Evolutionary conservation across 1,284 basidiomycete genomes (phyloP).

Genomic region (Exobasidium cylindrosporum): DNA sequence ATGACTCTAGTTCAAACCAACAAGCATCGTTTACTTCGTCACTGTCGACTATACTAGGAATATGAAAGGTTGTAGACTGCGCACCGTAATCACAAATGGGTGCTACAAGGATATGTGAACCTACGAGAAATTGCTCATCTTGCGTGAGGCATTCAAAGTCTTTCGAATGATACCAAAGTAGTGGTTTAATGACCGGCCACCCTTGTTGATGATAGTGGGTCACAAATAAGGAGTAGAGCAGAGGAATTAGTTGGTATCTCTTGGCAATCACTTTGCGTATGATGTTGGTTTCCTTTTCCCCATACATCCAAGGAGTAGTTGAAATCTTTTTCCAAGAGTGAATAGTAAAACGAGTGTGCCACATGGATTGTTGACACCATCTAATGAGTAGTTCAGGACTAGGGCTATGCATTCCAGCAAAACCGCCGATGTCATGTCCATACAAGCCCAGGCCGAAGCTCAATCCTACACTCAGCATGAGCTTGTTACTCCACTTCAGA

Average conservation of each 20-base stretch:
- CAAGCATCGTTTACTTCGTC: slow-evolving; percentile 11
- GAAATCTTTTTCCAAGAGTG: slow-evolving; percentile 30
- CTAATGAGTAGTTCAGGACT: slow-evolving; percentile 24
- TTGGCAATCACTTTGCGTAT: slow-evolving; percentile 15
- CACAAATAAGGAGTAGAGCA: slow-evolving; percentile 28
- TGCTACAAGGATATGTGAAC: slow-evolving; percentile 26
- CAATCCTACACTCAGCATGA: slow-evolving; percentile 23
- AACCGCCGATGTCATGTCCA: slow-evolving; percentile 31
- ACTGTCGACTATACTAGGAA: slow-evolving; percentile 16
- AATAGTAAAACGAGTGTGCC: slow-evolving; percentile 29
- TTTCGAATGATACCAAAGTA: slow-evolving; percentile 25
- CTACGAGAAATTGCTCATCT: slow-evolving; percentile 31
- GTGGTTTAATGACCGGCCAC: slow-evolving; percentile 28
- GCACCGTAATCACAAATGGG: slow-evolving; percentile 18
- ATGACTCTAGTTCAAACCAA: slow-evolving; percentile 23
- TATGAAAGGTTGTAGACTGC: slow-evolving; percentile 12
- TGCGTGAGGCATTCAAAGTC: slow-evolving; percentile 21
- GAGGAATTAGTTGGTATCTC: slow-evolving; percentile 25
- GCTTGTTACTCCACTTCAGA: slow-evolving; percentile 23
- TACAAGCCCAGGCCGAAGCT: slow-evolving; percentile 25
- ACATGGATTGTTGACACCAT: slow-evolving; percentile 29
- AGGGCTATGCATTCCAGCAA: slow-evolving; percentile 28
- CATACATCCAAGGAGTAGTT: slow-evolving; percentile 33
- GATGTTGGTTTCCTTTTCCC: slow-evolving; percentile 9
- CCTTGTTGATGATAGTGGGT: slow-evolving; percentile 25